Percentiles rank a stretch among this genome's conserved stretches.
Evolutionary conservation across 2,329 filamentous ascomycete genomes (phyloP).

Genomic region (Ophiostoma quercus): DNA sequence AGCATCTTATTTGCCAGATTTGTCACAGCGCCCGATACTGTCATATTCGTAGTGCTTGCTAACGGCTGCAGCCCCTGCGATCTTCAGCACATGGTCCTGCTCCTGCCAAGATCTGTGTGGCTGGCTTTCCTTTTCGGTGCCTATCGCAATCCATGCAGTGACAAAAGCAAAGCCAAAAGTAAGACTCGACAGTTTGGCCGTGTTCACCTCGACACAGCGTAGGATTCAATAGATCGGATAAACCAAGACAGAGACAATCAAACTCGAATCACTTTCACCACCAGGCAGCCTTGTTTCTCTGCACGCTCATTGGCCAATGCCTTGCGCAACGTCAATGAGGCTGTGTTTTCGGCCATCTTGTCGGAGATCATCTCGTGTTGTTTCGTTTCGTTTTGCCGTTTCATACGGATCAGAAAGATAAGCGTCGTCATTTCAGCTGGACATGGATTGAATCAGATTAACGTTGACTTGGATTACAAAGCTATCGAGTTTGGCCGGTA

Average conservation of each 20-base stretch:
- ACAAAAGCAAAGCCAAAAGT: too few species aligned
- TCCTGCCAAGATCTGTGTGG: too few species aligned
- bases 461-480: neutral
- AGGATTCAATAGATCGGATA: neutral
- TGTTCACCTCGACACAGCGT: neutral
- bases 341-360: neutral
- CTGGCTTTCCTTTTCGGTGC: too few species aligned
- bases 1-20: neutral
- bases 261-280: neutral
- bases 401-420: neutral
- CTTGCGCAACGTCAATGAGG: neutral
- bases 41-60: too few species aligned
- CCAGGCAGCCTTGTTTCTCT: constrained; percentile 2
- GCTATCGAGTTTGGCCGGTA: neutral
- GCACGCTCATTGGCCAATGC: neutral
- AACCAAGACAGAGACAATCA: neutral
- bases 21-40: neutral
- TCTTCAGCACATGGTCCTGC: neutral
- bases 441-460: neutral
- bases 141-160: too few species aligned
- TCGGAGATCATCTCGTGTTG: neutral
- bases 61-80: neutral
- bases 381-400: neutral
- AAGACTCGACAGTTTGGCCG: neutral
- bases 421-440: neutral